Percentiles rank a stretch among this genome's conserved stretches.
phyloP scores from a whole-genome alignment of 2,329 filamentous ascomycete genomes.

The Aspergillus unguis region DNA sequence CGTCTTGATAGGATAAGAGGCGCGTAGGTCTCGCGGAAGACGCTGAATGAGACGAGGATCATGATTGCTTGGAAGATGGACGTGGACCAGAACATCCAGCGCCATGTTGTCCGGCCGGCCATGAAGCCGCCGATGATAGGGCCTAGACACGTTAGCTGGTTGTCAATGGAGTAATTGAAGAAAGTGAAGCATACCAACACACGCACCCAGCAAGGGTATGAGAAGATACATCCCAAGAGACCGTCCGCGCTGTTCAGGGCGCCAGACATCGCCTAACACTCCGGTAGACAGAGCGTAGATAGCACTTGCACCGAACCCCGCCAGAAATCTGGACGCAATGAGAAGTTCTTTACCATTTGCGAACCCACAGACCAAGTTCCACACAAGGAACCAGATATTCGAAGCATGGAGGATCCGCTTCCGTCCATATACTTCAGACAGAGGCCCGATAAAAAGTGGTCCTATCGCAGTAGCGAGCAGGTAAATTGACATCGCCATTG shows the following conservation, averaged over 20 bases:
- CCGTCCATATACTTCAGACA: slow-evolving; percentile 9
- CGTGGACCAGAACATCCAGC: slow-evolving; percentile 49
- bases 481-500: slow-evolving; percentile 7
- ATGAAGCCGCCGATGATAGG: slow-evolving; percentile 63
- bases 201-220: slow-evolving; percentile 1
- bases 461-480: slow-evolving; percentile 8
- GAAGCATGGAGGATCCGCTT: slow-evolving; percentile 4
- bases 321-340: slow-evolving; percentile 5
- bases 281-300: neutral
- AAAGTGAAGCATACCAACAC: neutral
- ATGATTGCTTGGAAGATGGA: slow-evolving; percentile 58
- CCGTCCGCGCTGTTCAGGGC: slow-evolving; percentile 2
- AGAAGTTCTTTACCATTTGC: slow-evolving; percentile 1
- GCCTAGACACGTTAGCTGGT: slow-evolving; percentile 32
- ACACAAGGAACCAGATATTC: slow-evolving; percentile 10
- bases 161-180: slow-evolving; percentile 21
- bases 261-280: slow-evolving; percentile 5
- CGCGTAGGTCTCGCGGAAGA: slow-evolving; percentile 59
- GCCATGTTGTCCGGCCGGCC: slow-evolving; percentile 35
- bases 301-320: slow-evolving; percentile 6
- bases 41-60: slow-evolving; percentile 56
- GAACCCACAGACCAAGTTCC: slow-evolving; percentile 8
- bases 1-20: slow-evolving; percentile 57
- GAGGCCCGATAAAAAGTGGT: slow-evolving; percentile 2
- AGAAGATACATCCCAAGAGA: slow-evolving; percentile 1